phyloP scores from a whole-genome alignment of 2,329 filamentous ascomycete species.

The Monosporascus sp. region DNA sequence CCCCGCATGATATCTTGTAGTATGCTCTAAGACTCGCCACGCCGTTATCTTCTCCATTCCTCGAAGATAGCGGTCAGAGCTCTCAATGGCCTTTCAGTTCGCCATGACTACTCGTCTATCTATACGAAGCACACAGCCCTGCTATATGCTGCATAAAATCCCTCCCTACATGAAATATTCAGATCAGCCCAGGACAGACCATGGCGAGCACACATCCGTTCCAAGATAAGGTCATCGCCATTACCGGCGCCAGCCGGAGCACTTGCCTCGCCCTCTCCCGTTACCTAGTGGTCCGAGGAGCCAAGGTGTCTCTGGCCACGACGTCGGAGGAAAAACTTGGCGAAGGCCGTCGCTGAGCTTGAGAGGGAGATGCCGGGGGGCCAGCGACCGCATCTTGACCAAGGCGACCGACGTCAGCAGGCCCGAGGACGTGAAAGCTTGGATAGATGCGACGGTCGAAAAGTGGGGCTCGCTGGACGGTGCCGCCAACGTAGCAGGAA shows the following conservation, averaged over 20 bases:
- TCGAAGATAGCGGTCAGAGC: too few relatives aligned
- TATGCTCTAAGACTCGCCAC: too few relatives aligned
- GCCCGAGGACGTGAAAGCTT: slow-evolving; percentile 23
- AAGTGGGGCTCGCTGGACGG: slow-evolving; percentile 24
- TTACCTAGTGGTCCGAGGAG: slow-evolving; percentile 17
- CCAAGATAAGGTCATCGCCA: slow-evolving; percentile 7
- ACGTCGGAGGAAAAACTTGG: slow-evolving; percentile 20
- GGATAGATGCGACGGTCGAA: slow-evolving; percentile 25
- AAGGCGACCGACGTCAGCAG: slow-evolving; percentile 24
- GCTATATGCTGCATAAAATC: too few relatives aligned
- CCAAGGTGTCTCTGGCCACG: slow-evolving; percentile 24
- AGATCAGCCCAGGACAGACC: background rate
- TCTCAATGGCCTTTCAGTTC: too few relatives aligned
- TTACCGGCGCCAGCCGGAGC: slow-evolving; percentile 6
- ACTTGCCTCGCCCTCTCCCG: slow-evolving; percentile 7
- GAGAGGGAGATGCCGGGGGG: slow-evolving; percentile 17
- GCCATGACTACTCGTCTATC: too few relatives aligned
- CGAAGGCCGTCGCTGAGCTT: slow-evolving; percentile 18
- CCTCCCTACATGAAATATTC: too few relatives aligned
- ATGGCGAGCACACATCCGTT: background rate
- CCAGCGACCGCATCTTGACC: slow-evolving; percentile 1
- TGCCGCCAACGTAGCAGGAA: slow-evolving; percentile 31
- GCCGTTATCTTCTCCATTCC: too few relatives aligned
- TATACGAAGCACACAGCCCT: too few relatives aligned
- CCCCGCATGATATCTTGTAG: too few relatives aligned